Conservation (phyloP, 352 stramenopile species). For the Globisporangium perplexum region DNA sequence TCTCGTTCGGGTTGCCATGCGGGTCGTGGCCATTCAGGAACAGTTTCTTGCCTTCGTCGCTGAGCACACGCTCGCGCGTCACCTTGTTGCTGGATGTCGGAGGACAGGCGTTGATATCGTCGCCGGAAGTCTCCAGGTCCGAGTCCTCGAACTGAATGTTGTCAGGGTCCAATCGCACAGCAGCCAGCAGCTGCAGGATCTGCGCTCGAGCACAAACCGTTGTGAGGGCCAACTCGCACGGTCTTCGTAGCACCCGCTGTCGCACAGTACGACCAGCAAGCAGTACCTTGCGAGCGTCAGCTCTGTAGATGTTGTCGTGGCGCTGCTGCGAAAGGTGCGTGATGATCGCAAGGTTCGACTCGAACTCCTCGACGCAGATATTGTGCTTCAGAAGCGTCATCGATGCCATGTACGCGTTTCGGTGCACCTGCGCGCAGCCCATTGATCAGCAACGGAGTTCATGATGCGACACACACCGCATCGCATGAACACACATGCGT, state of each 20-base stretch:
- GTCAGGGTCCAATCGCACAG: constrained; percentile 69
- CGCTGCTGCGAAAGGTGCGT: constrained; percentile 83
- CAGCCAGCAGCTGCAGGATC: constrained; percentile 77
- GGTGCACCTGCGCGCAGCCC: constrained; percentile 65
- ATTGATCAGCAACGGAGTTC: background rate
- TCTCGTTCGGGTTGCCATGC: constrained; percentile 19
- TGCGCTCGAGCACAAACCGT: constrained; percentile 6
- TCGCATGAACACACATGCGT: constrained; percentile 32
- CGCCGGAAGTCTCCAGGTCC: constrained; percentile 34
- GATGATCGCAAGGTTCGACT: constrained; percentile 71
- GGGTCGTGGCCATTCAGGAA: constrained; percentile 55
- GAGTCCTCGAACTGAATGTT: constrained; percentile 70
- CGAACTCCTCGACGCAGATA: constrained; percentile 71
- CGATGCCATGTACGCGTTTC: constrained; percentile 64
- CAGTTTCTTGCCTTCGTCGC: constrained; percentile 81
- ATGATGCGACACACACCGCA: background rate
- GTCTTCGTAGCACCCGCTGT: background rate
- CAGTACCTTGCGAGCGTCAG: constrained; percentile 63
- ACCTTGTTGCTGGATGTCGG: constrained; percentile 65
- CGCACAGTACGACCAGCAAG: background rate
- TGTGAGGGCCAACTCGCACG: background rate
- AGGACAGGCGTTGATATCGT: constrained; percentile 54
- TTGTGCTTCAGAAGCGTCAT: constrained; percentile 76
- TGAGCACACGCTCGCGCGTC: constrained; percentile 65
- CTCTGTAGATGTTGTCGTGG: constrained; percentile 77